phyloP scores from a whole-genome alignment of 495 filamentous ascomycete genomes.

The Cetradonia linearis region DNA sequence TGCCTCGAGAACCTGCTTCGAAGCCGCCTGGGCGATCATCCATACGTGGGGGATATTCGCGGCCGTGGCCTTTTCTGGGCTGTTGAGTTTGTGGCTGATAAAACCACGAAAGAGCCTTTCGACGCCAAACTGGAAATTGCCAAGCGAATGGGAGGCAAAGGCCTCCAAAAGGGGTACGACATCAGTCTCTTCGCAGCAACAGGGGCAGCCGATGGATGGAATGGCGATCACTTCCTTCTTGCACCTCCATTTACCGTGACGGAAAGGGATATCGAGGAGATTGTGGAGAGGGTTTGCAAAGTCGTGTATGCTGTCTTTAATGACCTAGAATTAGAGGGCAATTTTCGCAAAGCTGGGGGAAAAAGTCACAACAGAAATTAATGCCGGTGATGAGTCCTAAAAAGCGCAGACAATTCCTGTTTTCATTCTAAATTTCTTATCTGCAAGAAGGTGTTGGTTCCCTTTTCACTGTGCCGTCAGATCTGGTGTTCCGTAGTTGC shows the following conservation, averaged over 20 bases:
- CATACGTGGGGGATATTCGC: constrained; percentile 46
- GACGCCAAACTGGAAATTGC: not conserved
- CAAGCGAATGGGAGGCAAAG: not conserved
- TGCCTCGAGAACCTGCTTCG: constrained; percentile 25
- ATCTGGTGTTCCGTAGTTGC: no score
- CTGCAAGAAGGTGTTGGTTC: no score
- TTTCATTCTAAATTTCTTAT: no score
- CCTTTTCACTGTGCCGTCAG: no score
- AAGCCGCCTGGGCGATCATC: constrained; percentile 32
- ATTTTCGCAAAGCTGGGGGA: not conserved
- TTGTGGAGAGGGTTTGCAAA: constrained; percentile 17
- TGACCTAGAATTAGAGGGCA: not conserved
- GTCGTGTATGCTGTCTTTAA: constrained; percentile 17
- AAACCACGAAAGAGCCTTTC: constrained; percentile 42
- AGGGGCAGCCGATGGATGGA: constrained; percentile 55
- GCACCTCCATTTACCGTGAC: constrained; percentile 64
- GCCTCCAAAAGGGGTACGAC: constrained; percentile 33
- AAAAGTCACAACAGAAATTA: not conserved
- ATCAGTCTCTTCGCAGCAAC: constrained; percentile 60
- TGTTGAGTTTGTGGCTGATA: constrained; percentile 51
- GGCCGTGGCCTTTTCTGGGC: constrained; percentile 48
- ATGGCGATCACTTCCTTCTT: constrained; percentile 66
- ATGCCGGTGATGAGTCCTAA: not conserved
- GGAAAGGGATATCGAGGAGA: constrained; percentile 45
- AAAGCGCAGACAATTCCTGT: not conserved